Base-by-base conservation (phyloP, 768 basidiomycete genomes). In the Gymnopilus dilepis region DNA sequence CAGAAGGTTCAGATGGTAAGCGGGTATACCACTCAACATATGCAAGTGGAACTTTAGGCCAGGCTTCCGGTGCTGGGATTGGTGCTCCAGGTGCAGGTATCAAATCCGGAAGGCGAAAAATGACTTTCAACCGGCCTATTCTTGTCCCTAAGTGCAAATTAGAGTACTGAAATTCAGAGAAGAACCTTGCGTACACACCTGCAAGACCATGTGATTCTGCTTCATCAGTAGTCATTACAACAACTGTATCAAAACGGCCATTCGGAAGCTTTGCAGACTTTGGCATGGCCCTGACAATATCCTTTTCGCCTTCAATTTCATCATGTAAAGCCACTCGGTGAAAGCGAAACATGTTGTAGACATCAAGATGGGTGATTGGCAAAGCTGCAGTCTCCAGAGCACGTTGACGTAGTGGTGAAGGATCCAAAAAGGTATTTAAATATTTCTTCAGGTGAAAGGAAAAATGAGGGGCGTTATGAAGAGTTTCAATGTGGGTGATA, bases 401-500 rank as follows among this genome's bases (percentile, higher is more conserved):
- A 24, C 34, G 9, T 38, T 38, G 17, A 30, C 33, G 6, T 37
- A 47, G 33, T 6, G 17, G 24, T 51, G 48, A 45, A n/a, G n/a
- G n/a, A 47, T 53, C 42, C 3, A 54, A 55, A 60, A 60, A 74
- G 62, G 13, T 69, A 41, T 68, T 78, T 70, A 42, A 70, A 70
- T 38, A 68, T 42, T 60, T 47, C 37, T 65, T 65, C 22, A 68
- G 65, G 43, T 62, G 53, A 69, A 62, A 22, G 68, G 63, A 43
- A 75, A 77, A 60, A 70, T 62, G 17, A 58, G 33, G 51, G 47
- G 65, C 45, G 51, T 58, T 19, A 22, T 68, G 69, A 21, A 40
- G 15, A 2, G 24, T 6, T 37, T 48, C 5, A 31, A 69, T 62
- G 43, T 21, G 7, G 21, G 33, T 1, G 1, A 71, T 56, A 22